Percentiles rank a stretch among this genome's conserved stretches.
phyloP scores from a whole-genome alignment of 2,329 filamentous ascomycete species.

The Cladosporium phlei region DNA sequence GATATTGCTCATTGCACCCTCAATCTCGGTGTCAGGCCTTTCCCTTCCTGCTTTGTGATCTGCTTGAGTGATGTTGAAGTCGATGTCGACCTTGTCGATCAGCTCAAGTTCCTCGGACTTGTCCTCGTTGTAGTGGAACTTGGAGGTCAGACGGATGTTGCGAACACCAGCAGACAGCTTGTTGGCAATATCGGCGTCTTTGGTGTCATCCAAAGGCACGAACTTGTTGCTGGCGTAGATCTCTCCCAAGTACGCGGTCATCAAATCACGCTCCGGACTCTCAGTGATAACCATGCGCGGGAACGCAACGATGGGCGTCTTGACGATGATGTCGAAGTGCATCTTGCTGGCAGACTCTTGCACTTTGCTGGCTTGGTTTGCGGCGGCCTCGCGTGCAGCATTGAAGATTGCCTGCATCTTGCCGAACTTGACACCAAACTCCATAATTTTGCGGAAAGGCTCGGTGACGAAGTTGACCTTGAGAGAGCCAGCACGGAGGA shows the following conservation, averaged over 20 bases:
- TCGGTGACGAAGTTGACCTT: conserved; percentile 97
- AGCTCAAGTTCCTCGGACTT: conserved; percentile 83
- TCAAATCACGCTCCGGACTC: conserved; percentile 66
- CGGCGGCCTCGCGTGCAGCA: conserved; percentile 87
- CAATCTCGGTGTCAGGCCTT: conserved; percentile 84
- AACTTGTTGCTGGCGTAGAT: conserved; percentile 97
- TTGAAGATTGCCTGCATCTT: conserved; percentile 99
- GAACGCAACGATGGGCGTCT: conserved; percentile 94
- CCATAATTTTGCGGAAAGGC: conserved; percentile 95
- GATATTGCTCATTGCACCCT: conserved; percentile 87
- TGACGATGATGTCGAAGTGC: conserved; percentile 89
- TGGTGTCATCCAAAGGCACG: conserved; percentile 71
- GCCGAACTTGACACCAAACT: conserved; percentile 96
- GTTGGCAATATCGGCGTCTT: conserved; percentile 72
- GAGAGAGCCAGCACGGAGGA: conserved; percentile 84
- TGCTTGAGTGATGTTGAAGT: conserved; percentile 85
- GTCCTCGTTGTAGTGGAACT: conserved; percentile 72
- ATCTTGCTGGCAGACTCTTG: conserved; percentile 86
- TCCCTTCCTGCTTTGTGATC: conserved; percentile 75
- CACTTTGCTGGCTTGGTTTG: conserved; percentile 86
- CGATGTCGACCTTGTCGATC: conserved; percentile 93
- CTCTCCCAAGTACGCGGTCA: conserved; percentile 92
- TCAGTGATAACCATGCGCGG: conserved; percentile 70
- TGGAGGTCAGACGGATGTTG: conserved; percentile 84
- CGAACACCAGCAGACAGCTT: conserved; percentile 86